Evolutionary conservation across 2,329 filamentous ascomycete species (phyloP), one percentile per base, ranked within the genome.

Genomic region (Neurospora sp.): DNA sequence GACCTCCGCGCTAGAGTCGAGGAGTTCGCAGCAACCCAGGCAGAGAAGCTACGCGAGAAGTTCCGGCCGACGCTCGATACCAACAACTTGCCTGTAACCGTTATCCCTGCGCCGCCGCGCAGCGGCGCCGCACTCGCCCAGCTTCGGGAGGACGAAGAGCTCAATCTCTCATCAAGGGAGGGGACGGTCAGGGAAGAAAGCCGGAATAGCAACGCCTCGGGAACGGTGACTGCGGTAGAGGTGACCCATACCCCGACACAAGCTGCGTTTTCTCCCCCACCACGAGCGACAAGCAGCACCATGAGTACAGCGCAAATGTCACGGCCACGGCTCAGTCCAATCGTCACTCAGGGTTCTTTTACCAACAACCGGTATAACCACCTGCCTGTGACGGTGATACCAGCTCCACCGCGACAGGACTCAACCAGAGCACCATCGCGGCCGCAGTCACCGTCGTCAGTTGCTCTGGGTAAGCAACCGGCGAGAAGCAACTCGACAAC

Each of bases 61-160:
- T 82, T 88, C 66, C 81, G 84, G 11, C 83, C 87, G 10, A 84
- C 83, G 0, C 82, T 84, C 0, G 83, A 86, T 73, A 86, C 84
- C 1, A 84, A 85, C 23, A 84, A 83, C 71, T 79, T 90, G 19
- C 87, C 87, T 1, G 83, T 88, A 1, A 87, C 82, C 19, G 83
- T 89, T 8, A 89, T 90, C 15, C 88, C 88, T 2, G 87, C 88
- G 0, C 88, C 88, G 19, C 83, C 84, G 41, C 83, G 88, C n/a
- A 81, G 83, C 70, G 86, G 87, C 5, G 83, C 84, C 0, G 85
- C 86, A 66, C 77, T 89, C 4, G 83, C 84, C n/a, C 82, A 85
- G 69, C 81, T 89, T 8, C 77, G 88, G 2, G 85, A 88, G 70
- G 86, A 89, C 71, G 85, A 87, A 70, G 82, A 79, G 68, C 71